Base-by-base conservation (phyloP, 2,329 filamentous ascomycete species). In the Fusarium piperis region DNA sequence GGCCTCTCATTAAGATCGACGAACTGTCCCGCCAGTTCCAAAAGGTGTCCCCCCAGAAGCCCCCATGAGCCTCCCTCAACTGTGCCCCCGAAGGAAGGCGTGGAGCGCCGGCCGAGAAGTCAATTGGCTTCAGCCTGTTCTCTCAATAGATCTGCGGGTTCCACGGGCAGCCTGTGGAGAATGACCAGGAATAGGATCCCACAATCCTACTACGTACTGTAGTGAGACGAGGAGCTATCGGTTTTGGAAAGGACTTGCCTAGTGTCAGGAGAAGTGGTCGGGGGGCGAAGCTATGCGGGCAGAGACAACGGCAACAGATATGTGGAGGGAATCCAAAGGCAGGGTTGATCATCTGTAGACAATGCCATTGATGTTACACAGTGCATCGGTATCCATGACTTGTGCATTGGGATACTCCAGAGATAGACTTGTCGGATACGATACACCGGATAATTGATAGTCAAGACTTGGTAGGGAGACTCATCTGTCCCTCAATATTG, bases 361-460 rank as follows among this genome's bases (percentile, higher is more conserved):
- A 30, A 30, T 28, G 11, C 30, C 3, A 30, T 48, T 30, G 23
- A 16, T 36, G 30, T 38, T 62, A 26, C 41, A 13, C 28, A 56
- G 13, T 44, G 20, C 53, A 59, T 59, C 64, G 60, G 18, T 52
- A 72, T 72, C 60, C 26, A 28, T 46, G 9, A 28, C 41, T 46
- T 44, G 39, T 28, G 26, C 44, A 48, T 30, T 28, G 23, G 38
- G 58, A 67, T 62, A 33, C 39, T 66, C 52, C 13, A 59, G 52
- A 41, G 57, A 72, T 64, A 53, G 46, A 38, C 35, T 53, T 41
- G 15, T 46, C 15, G 11, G 44, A 30, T 48, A 30, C 44, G 23
- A 30, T 48, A 30, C 26, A 48, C 44, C 44, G 16, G 26, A 30
- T 48, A 48, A 16, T 30, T 30, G 23, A n/a, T 48, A 30, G 44